These are phyloP conservation scores for Paecilomyces niveus DNA, from an alignment of 2,329 filamentous ascomycete genomes.

Conservation along the genomic window DNA sequence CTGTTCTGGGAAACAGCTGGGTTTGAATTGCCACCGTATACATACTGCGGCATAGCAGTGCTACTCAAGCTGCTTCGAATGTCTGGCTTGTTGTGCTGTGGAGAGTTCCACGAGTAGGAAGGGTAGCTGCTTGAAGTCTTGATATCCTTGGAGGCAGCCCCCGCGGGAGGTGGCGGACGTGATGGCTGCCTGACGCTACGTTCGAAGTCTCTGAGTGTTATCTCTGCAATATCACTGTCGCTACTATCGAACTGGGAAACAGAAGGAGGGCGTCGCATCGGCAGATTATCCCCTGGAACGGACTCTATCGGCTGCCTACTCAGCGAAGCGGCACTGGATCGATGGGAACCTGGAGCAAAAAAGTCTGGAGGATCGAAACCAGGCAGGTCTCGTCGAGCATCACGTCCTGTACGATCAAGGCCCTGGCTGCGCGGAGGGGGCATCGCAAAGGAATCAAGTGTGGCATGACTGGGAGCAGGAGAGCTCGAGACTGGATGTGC, in stretches of 20 bases:
- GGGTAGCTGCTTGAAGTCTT: not conserved
- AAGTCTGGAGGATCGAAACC: not conserved
- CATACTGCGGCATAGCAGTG: not conserved
- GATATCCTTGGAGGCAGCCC: not conserved
- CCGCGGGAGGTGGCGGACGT: not conserved
- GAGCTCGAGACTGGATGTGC: conserved; percentile 2
- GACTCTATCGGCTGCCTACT: not conserved
- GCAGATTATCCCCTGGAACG: not conserved
- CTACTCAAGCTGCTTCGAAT: not conserved
- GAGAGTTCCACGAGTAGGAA: not conserved
- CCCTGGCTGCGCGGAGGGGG: not conserved
- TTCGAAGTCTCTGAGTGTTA: conserved; percentile 15
- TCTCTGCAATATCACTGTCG: conserved; percentile 29
- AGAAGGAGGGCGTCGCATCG: conserved; percentile 1
- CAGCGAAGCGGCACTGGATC: not conserved
- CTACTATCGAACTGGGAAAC: conserved; percentile 12
- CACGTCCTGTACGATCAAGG: not conserved
- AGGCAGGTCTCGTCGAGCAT: not conserved
- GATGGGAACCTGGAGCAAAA: not conserved
- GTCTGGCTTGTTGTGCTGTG: not conserved
- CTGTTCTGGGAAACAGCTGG: not conserved
- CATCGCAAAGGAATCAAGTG: not conserved
- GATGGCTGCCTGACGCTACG: not conserved
- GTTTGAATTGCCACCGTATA: not conserved
- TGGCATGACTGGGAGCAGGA: not conserved